Conservation (phyloP, 2,329 filamentous ascomycete species). For the Arachnomyces sp. region DNA sequence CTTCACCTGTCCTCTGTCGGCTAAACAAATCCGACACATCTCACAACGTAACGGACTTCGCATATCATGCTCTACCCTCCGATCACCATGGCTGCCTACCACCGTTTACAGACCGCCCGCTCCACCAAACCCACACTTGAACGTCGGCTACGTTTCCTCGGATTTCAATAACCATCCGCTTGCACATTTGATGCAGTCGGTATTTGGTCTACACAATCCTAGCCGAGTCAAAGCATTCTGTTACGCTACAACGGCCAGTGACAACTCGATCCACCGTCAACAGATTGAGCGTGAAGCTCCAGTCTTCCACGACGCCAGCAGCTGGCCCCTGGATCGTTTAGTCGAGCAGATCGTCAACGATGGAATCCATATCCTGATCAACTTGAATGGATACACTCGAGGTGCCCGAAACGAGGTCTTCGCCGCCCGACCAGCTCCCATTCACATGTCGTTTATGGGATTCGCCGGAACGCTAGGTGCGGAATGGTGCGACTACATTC, state of each 20-base stretch:
- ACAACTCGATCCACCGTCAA: constrained; percentile 77
- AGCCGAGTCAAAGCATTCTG: constrained; percentile 74
- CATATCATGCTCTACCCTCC: constrained; percentile 83
- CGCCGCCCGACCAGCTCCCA: constrained; percentile 83
- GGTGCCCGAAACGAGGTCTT: constrained; percentile 97
- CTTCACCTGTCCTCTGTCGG: constrained; percentile 87
- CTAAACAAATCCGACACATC: constrained; percentile 84
- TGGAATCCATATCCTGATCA: constrained; percentile 87
- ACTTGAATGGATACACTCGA: constrained; percentile 95
- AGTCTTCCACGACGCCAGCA: constrained; percentile 79
- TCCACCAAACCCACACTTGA: constrained; percentile 74
- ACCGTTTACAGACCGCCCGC: constrained; percentile 77
- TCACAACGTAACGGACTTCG: constrained; percentile 89
- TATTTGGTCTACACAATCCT: constrained; percentile 82
- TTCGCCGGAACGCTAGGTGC: constrained; percentile 93
- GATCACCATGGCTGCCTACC: constrained; percentile 73
- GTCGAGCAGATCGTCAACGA: constrained; percentile 81
- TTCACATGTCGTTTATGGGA: constrained; percentile 99
- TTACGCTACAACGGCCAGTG: constrained; percentile 89
- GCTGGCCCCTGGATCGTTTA: constrained; percentile 74
- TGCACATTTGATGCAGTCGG: constrained; percentile 96
- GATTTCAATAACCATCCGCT: constrained; percentile 98
- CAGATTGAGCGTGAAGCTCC: constrained; percentile 92
- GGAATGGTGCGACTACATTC: constrained; percentile 96
- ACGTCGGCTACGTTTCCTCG: constrained; percentile 91